These are phyloP conservation scores for Sordariomycetes sp. DNA, from an alignment of 2,329 filamentous ascomycete species.

Conservation along the genomic window DNA sequence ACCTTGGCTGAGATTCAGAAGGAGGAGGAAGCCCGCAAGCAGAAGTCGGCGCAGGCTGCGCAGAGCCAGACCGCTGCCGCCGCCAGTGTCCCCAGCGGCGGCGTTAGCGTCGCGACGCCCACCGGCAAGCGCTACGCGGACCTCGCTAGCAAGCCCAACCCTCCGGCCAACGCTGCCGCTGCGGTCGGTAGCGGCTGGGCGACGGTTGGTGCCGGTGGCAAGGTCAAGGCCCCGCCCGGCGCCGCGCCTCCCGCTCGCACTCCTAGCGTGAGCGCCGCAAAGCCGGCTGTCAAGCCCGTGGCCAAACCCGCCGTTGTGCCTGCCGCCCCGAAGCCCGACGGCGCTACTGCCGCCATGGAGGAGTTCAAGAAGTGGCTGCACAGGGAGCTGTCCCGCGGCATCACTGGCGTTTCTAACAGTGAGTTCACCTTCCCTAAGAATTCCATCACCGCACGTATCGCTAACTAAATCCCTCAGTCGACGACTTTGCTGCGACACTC, in stretches of 20 bases:
- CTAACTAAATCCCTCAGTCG: slow-evolving; percentile 35
- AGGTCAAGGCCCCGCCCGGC: slow-evolving; percentile 63
- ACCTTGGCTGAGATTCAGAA: slow-evolving; percentile 92
- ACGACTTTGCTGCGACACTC: slow-evolving; percentile 68
- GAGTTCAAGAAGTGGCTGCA: slow-evolving; percentile 93
- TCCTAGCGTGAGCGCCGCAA: slow-evolving; percentile 26
- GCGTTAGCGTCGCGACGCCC: slow-evolving; percentile 7
- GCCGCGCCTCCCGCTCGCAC: slow-evolving; percentile 30
- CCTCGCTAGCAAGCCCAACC: slow-evolving; percentile 64
- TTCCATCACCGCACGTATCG: slow-evolving; percentile 16
- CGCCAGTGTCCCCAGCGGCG: slow-evolving; percentile 15
- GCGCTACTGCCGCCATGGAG: slow-evolving; percentile 50
- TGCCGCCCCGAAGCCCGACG: slow-evolving; percentile 25
- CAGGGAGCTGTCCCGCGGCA: slow-evolving; percentile 64
- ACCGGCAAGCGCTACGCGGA: slow-evolving; percentile 86
- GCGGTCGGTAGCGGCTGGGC: slow-evolving; percentile 61
- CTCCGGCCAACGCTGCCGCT: slow-evolving; percentile 20
- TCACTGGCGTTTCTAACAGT: slow-evolving; percentile 37
- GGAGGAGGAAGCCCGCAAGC: slow-evolving; percentile 85
- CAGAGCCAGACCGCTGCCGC: slow-evolving; percentile 20
- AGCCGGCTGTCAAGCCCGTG: slow-evolving; percentile 27
- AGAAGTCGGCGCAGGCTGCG: slow-evolving; percentile 38
- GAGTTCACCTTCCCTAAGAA: slow-evolving; percentile 13
- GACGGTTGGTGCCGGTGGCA: slow-evolving; percentile 87
- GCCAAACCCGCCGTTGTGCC: slow-evolving; percentile 34